A percentile compares a stretch with the other conserved stretches of the same genome.
phyloP scores from a whole-genome alignment of 352 stramenopile species.

The Salisapilia sapeloensis region DNA sequence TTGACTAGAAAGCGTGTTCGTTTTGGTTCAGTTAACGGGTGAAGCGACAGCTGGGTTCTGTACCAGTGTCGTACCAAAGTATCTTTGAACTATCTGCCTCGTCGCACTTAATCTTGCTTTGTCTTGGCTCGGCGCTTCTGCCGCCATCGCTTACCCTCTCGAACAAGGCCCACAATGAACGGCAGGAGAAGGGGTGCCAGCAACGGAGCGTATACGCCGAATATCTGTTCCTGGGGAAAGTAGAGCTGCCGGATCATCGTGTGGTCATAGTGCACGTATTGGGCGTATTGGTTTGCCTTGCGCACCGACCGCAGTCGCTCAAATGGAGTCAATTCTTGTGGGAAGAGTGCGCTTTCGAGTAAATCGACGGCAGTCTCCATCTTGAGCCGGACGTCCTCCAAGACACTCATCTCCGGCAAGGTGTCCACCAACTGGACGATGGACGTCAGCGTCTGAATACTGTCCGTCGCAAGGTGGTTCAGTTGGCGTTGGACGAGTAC shows the following conservation, averaged over 20 bases:
- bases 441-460: slow-evolving; percentile 50
- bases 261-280: slow-evolving; percentile 45
- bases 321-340: not conserved
- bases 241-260: slow-evolving; percentile 62
- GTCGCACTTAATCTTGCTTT: slow-evolving; percentile 7
- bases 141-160: slow-evolving; percentile 31
- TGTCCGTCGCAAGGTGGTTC: slow-evolving; percentile 32
- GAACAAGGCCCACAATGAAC: slow-evolving; percentile 30
- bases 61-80: no score
- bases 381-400: slow-evolving; percentile 35
- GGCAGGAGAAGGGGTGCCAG: slow-evolving; percentile 40
- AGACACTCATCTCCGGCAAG: slow-evolving; percentile 56
- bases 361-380: slow-evolving; percentile 26
- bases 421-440: slow-evolving; percentile 48
- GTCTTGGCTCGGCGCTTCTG: slow-evolving; percentile 11
- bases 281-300: slow-evolving; percentile 22
- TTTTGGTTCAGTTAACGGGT: no score
- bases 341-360: slow-evolving; percentile 35
- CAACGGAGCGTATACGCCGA: slow-evolving; percentile 41
- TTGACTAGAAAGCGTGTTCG: no score
- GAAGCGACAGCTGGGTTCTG: no score
- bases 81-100: no score
- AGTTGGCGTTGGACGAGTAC: slow-evolving; percentile 24
- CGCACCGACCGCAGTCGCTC: slow-evolving; percentile 20
- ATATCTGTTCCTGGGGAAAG: slow-evolving; percentile 51